Evolutionary conservation across 768 basidiomycete genomes (phyloP), one percentile per base, ranked within the genome.

Genomic region (Lactarius deliciosus): DNA sequence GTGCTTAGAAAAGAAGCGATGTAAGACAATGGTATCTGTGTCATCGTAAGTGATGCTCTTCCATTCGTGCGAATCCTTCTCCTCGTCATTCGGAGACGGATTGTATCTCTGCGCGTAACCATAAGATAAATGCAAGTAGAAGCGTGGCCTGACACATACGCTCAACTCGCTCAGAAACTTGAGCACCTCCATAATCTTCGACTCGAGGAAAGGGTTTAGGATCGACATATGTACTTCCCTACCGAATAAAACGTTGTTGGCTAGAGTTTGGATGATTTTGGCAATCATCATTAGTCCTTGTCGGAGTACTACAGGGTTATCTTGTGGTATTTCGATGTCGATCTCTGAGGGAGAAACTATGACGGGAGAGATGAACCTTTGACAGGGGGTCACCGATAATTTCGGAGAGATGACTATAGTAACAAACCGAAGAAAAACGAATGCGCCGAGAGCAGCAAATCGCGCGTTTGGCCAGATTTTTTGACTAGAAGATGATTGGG

Each of bases 241-340:
- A 13, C 91, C 92, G 71, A 96, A 96, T 73, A 92, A 87, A 58
- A 96, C 89, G 71, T 97, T 96, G 77, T 97, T 98, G 22, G 94
- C 94, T 36, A 97, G 77, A 73, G 93, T 95, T 76, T 96, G 94
- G 56, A 97, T 88, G 64, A 96, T 87, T 78, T 96, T 97, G 54
- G 93, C 91, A 69, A 97, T 89, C 57, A 91, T 79, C 82, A 92
- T 88, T 16, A 96, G 79, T 20, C 92, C 94, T 50, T 90, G 86
- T 20, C 91, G 88, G 61, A 91, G 81, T 34, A 83, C 80, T 1
- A 72, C 38, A 47, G 81, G 78, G 43, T 83, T 81, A 43, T 88
- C 89, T 66, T 82, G 81, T 0, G 91, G 90, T 0, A 93, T 73
- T 68, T 92, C 89, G 45, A 97, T 80, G 71, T 97, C 96, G 20